phyloP scores from a whole-genome alignment of 1,284 basidiomycete genomes.

The Microbotryum silenes-acaulis region DNA sequence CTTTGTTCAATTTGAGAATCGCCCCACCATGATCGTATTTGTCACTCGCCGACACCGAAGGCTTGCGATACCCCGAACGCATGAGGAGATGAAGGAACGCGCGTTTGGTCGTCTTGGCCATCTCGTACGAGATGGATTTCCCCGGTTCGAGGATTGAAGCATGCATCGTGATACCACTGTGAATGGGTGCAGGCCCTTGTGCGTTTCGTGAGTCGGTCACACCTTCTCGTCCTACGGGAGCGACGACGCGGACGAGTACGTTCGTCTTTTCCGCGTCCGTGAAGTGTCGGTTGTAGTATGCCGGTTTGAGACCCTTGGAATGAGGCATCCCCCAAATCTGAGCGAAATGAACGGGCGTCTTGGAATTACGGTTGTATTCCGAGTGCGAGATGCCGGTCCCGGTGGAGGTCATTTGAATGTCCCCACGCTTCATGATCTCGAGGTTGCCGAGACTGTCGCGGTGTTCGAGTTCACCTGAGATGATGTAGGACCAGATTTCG shows the following conservation, averaged over 20 bases:
- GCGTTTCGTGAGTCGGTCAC: conserved; percentile 45
- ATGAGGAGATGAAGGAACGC: conserved; percentile 49
- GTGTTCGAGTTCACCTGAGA: conserved; percentile 57
- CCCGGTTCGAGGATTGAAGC: conserved; percentile 49
- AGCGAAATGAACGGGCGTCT: conserved; percentile 61
- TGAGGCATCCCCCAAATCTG: conserved; percentile 77
- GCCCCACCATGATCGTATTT: conserved; percentile 43
- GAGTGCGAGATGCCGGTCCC: conserved; percentile 69
- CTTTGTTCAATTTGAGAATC: conserved; percentile 17
- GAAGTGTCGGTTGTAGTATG: conserved; percentile 78
- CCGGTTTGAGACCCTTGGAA: conserved; percentile 51
- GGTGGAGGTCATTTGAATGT: conserved; percentile 81
- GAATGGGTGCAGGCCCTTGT: conserved; percentile 57
- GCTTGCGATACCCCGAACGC: conserved; percentile 65
- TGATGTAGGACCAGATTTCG: conserved; percentile 68
- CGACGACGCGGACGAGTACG: conserved; percentile 30
- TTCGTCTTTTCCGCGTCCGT: conserved; percentile 65
- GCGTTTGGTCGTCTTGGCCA: conserved; percentile 43
- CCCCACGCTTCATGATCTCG: conserved; percentile 77
- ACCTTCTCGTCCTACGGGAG: conserved; percentile 12
- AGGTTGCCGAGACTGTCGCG: conserved; percentile 82
- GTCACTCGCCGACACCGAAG: conserved; percentile 48
- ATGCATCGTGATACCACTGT: conserved; percentile 43
- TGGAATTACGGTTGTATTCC: conserved; percentile 60
- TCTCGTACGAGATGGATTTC: conserved; percentile 20